phyloP scores from a whole-genome alignment of 2,329 filamentous ascomycete genomes.

The Aspergillus sp. region DNA sequence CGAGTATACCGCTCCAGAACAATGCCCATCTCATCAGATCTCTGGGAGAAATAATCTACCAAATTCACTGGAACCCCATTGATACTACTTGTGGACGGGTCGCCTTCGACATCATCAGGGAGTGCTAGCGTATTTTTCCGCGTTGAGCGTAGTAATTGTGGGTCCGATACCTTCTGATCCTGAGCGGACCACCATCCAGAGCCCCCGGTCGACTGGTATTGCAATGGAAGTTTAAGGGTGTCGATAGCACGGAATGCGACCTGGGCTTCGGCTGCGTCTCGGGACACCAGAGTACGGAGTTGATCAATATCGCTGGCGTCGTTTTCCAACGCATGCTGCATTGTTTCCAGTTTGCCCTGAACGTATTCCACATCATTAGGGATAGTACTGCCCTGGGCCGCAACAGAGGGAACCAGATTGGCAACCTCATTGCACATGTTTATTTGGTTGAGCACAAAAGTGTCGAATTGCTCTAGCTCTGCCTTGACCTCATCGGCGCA shows the following conservation, averaged over 20 bases:
- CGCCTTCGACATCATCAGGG: conserved; percentile 46
- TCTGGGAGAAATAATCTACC: conserved; percentile 63
- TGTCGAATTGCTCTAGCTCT: conserved; percentile 75
- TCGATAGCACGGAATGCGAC: conserved; percentile 72
- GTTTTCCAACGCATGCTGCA: conserved; percentile 62
- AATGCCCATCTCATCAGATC: conserved; percentile 61
- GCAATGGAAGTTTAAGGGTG: conserved; percentile 68
- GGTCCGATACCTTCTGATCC: conserved; percentile 40
- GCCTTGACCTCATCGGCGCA: conserved; percentile 78
- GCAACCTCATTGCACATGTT: conserved; percentile 71
- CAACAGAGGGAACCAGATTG: conserved; percentile 65
- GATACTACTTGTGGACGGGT: conserved; percentile 42
- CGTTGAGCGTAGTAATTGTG: conserved; percentile 39
- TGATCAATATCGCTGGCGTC: conserved; percentile 62
- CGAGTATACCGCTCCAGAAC: conserved; percentile 59
- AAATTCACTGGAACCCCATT: conserved; percentile 59
- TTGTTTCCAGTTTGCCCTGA: conserved; percentile 60
- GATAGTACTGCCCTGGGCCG: conserved; percentile 63
- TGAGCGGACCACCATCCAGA: conserved; percentile 42
- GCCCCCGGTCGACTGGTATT: conserved; percentile 56
- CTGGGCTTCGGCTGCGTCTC: conserved; percentile 68
- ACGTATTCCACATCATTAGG: conserved; percentile 66
- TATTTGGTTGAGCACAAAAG: conserved; percentile 77
- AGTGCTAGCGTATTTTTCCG: conserved; percentile 48
- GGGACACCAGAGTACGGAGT: conserved; percentile 58